Base-by-base conservation (phyloP, 805 yeast species). In the Metschnikowia borealis region DNA sequence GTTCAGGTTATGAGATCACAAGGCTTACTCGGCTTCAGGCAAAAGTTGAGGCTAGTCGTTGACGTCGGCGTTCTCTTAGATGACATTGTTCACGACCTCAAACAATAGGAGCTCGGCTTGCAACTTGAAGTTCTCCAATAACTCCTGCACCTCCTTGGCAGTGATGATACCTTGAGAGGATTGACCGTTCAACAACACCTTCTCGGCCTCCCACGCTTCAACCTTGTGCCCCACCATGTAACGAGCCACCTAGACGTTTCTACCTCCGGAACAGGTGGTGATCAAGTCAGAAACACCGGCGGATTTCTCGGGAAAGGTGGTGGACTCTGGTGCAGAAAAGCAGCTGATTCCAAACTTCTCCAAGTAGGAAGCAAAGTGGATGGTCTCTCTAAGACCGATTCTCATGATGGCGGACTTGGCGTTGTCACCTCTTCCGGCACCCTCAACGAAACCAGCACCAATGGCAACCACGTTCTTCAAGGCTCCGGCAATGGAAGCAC, bases 251-350 rank as follows among this genome's bases (percentile, higher is more conserved):
- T 69, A 71, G 52, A 73, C 77, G 61, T 74, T 74, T 66, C 78
- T 69, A 44, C 78, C 78, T 48, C 78, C 78, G 36, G 76, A 59
- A 59, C 78, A 74, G 43, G 78, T 73, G 46, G 78, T 74, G 61
- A 74, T 73, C 56, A 74, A 68, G 62, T 74, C 78, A 45, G 78
- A 78, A 14, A 74, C 78, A 60, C 78, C 78, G 14, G 76, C 76
- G 36, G 73, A 67, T 58, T 74, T 78, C 48, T 64, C 69, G 7
- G 78, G 73, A 62, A 74, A 73, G 21, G 78, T 74, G 38, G 66
- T 52, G 29, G 74, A 65, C 50, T 70, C 68, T 2, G 76, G 76
- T 56, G 74, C 68, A 39, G 58, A 51, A 49, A 52, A 44, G 23
- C 60, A 60, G 49, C 54, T 49, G 49, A 58, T 58, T 36, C 60